These are phyloP conservation scores for Cladochytrium replicatum DNA, from an alignment of 192 early-diverging fungal genomes.

Conservation along the genomic window DNA sequence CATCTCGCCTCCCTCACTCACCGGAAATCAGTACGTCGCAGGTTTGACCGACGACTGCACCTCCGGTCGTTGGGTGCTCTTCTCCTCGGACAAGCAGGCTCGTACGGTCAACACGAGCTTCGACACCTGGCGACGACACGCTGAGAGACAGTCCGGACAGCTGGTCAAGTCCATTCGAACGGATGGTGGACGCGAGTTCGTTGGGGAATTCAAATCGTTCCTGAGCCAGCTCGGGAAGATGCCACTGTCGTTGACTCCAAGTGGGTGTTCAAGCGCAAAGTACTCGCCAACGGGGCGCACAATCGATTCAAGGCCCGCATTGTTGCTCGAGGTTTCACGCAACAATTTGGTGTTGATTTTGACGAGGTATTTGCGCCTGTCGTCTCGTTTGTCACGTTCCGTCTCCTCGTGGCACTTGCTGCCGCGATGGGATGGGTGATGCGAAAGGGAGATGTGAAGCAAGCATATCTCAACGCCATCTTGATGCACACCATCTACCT, in stretches of 20 bases:
- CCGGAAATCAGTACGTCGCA: no score
- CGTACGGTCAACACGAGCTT: no score
- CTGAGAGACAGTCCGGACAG: no score
- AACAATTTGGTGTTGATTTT: slow-evolving; percentile 23
- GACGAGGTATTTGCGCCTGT: slow-evolving; percentile 33
- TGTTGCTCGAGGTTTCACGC: slow-evolving; percentile 25
- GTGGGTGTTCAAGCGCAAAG: slow-evolving; percentile 23
- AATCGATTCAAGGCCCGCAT: slow-evolving; percentile 20
- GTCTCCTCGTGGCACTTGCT: slow-evolving; percentile 10
- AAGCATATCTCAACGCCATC: slow-evolving; percentile 21
- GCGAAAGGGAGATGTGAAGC: slow-evolving; percentile 21
- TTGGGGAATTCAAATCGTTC: no score
- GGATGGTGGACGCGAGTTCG: no score
- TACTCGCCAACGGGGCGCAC: slow-evolving; percentile 11
- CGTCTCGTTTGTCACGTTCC: slow-evolving; percentile 13
- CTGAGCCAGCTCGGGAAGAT: no score
- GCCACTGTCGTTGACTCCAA: slow-evolving; percentile 18
- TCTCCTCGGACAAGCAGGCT: no score
- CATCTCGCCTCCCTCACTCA: no score
- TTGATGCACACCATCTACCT: slow-evolving; percentile 20
- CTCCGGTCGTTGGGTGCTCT: no score
- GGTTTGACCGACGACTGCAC: no score
- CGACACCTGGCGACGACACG: no score
- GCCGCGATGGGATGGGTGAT: slow-evolving; percentile 5
- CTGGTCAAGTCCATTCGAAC: no score